Conservation (phyloP, 352 stramenopile genomes). For the Vaucheria bursata region DNA sequence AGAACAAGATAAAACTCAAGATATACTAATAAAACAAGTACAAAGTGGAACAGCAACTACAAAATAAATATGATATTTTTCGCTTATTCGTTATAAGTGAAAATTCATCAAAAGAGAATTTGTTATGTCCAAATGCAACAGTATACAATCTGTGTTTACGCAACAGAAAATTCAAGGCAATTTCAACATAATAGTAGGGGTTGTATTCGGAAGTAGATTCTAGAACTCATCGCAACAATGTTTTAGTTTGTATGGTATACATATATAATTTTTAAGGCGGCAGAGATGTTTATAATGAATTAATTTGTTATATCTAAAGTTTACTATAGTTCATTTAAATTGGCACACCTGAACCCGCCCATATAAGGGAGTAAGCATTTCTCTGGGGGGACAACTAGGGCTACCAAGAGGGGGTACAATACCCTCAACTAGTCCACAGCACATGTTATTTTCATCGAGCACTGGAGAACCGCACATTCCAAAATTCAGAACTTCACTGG, state of each 20-base stretch:
- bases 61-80: too few species aligned
- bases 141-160: too few species aligned
- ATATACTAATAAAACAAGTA: too few species aligned
- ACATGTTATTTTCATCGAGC: neutral
- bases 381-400: neutral
- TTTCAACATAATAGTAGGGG: neutral
- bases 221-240: neutral
- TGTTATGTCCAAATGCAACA: too few species aligned
- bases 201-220: neutral
- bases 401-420: neutral
- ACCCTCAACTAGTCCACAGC: neutral
- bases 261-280: neutral
- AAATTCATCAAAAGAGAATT: too few species aligned
- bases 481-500: neutral
- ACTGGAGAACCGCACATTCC: neutral
- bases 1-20: too few species aligned
- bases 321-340: neutral
- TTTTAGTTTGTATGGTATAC: neutral
- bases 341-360: neutral
- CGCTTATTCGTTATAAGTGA: too few species aligned
- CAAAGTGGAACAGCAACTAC: too few species aligned
- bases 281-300: neutral
- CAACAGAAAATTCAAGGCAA: neutral
- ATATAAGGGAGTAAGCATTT: neutral
- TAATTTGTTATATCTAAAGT: neutral